phyloP scores from a whole-genome alignment of 1,284 basidiomycete genomes.

The Tylopilus sp. region DNA sequence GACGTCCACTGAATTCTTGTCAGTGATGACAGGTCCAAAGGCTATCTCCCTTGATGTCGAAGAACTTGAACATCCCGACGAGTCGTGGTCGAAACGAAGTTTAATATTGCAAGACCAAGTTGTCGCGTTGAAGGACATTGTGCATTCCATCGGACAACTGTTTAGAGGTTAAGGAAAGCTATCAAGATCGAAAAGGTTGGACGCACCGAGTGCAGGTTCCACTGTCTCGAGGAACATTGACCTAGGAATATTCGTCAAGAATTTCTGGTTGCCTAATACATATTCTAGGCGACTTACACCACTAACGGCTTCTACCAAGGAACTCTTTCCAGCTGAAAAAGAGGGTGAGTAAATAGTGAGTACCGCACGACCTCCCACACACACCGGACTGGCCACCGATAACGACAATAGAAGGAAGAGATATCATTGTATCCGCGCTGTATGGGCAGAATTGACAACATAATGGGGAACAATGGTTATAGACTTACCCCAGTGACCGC shows the following conservation, averaged over 20 bases:
- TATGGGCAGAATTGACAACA: constrained; percentile 1
- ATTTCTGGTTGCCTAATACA: background rate
- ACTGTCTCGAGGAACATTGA: constrained; percentile 67
- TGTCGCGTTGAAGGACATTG: constrained; percentile 52
- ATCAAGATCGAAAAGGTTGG: background rate
- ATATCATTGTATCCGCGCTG: constrained; percentile 56
- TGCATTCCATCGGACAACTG: constrained; percentile 70
- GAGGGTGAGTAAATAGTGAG: constrained; percentile 8
- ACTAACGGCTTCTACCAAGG: constrained; percentile 67
- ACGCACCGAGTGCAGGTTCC: constrained; percentile 68
- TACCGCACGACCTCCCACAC: constrained; percentile 21
- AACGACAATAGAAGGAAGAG: constrained; percentile 65
- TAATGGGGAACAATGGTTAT: background rate
- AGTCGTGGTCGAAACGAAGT: constrained; percentile 55
- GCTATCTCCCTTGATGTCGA: constrained; percentile 22
- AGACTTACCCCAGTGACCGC: constrained; percentile 55
- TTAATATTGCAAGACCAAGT: constrained; percentile 65
- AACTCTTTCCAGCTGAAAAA: constrained; percentile 66
- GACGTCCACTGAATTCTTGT: constrained; percentile 58
- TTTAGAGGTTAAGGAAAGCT: constrained; percentile 5
- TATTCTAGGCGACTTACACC: constrained; percentile 50
- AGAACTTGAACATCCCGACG: constrained; percentile 31
- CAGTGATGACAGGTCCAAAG: constrained; percentile 53
- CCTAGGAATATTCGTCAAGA: constrained; percentile 45
- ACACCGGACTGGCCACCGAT: constrained; percentile 71